phyloP scores from a whole-genome alignment of 768 basidiomycete genomes.

The Phlebiopsis flavidoalba region DNA sequence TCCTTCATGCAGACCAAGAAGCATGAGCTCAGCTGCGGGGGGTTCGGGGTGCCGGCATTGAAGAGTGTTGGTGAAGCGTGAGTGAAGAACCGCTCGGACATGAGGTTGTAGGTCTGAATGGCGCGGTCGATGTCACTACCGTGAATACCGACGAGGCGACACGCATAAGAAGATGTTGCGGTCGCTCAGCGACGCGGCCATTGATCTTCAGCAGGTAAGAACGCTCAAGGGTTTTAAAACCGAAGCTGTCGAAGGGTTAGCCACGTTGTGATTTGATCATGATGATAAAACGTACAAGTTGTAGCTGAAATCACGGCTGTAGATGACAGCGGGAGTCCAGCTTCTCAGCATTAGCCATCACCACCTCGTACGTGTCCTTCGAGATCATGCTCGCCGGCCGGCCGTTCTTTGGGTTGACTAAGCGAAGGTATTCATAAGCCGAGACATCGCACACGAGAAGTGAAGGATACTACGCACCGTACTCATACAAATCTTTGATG shows the following conservation, averaged over 20 bases:
- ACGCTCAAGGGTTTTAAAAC: slow-evolving; percentile 99
- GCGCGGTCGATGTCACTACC: slow-evolving; percentile 84
- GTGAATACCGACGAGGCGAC: slow-evolving; percentile 97
- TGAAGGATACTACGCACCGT: slow-evolving; percentile 45
- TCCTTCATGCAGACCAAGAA: slow-evolving; percentile 99
- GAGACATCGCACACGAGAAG: not conserved
- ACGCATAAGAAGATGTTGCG: slow-evolving; percentile 99
- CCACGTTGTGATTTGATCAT: slow-evolving; percentile 2
- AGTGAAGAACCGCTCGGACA: slow-evolving; percentile 98
- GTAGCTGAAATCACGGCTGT: slow-evolving; percentile 97
- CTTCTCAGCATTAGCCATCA: slow-evolving; percentile 73
- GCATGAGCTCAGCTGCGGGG: slow-evolving; percentile 90
- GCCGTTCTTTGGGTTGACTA: slow-evolving; percentile 95
- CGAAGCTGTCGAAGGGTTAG: slow-evolving; percentile 54
- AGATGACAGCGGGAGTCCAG: slow-evolving; percentile 96
- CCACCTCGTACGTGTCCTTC: slow-evolving; percentile 74
- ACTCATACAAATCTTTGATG: slow-evolving; percentile 84
- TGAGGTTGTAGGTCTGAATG: slow-evolving; percentile 89
- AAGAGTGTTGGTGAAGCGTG: slow-evolving; percentile 97
- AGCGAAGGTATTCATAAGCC: not conserved
- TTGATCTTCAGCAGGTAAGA: slow-evolving; percentile 95
- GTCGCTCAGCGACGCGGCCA: slow-evolving; percentile 92
- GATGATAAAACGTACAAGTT: slow-evolving; percentile 63
- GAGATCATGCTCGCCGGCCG: slow-evolving; percentile 88
- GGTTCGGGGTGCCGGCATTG: slow-evolving; percentile 92